A percentile compares a stretch with the other conserved stretches of the same genome.
Evolutionary conservation across 2,329 filamentous ascomycete species (phyloP).

Genomic region (Pseudocercospora macadamiae): DNA sequence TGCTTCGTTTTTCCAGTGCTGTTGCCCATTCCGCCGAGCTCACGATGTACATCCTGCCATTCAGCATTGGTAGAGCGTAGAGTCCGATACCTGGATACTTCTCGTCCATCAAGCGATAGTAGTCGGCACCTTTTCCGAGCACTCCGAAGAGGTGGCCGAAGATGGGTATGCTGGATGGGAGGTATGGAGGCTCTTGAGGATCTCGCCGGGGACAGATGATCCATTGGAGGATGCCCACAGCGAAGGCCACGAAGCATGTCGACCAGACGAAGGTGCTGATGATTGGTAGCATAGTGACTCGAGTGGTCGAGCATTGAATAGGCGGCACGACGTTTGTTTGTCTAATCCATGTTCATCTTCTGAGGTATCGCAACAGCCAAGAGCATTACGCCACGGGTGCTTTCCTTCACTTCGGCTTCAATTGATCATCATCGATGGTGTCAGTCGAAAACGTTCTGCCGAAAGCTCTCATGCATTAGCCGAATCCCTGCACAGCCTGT

Average conservation of each 20-base stretch:
- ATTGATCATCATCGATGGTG: neutral
- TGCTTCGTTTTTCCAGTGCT: conserved; percentile 43
- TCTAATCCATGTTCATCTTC: no score
- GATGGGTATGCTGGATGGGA: conserved; percentile 48
- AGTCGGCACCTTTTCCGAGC: conserved; percentile 30
- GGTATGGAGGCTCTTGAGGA: conserved; percentile 47
- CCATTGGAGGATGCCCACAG: neutral
- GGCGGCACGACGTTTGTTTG: no score
- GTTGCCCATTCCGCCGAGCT: conserved; percentile 46
- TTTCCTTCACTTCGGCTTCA: neutral
- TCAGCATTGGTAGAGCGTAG: conserved; percentile 51
- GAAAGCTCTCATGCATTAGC: neutral
- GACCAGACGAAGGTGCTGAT: neutral
- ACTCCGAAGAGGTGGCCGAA: conserved; percentile 53
- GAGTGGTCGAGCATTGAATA: no score
- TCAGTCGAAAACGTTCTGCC: neutral
- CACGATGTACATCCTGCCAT: conserved; percentile 50
- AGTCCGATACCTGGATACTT: neutral
- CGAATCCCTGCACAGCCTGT: neutral
- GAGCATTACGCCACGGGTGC: no score
- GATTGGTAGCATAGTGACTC: neutral
- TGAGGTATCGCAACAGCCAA: no score
- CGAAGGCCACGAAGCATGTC: neutral
- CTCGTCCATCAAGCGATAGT: conserved; percentile 6
- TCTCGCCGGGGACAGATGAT: conserved; percentile 8